Evolutionary conservation across 2,329 filamentous ascomycete species (phyloP).

Genomic region (Ophiostoma australiae): DNA sequence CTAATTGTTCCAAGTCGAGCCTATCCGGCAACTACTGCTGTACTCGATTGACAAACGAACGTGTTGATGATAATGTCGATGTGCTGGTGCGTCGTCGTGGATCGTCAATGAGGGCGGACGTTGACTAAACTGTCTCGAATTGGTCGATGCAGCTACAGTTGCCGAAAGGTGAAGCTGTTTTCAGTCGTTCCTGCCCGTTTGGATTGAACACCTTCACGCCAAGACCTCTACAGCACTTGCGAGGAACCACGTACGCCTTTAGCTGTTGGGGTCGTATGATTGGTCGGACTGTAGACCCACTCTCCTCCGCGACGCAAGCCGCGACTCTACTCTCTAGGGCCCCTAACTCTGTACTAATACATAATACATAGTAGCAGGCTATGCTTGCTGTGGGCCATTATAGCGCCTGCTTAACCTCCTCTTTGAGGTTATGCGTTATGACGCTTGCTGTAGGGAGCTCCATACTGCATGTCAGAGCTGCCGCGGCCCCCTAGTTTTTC

Average conservation of each 20-base stretch:
- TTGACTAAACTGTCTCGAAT: constrained; percentile 2
- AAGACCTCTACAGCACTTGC: constrained; percentile 7
- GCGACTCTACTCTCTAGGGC: neutral
- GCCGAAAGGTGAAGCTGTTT: constrained; percentile 21
- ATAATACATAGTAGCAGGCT: neutral
- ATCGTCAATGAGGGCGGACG: neutral
- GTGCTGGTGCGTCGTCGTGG: neutral
- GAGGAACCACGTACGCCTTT: constrained; percentile 28
- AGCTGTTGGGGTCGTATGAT: constrained; percentile 20
- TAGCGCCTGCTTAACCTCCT: neutral
- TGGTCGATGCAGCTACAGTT: constrained; percentile 17
- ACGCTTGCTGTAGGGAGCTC: neutral
- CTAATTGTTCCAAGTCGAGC: neutral
- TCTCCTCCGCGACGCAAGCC: constrained; percentile 4
- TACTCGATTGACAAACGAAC: neutral
- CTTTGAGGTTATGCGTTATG: neutral
- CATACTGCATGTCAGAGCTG: neutral
- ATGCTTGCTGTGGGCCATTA: neutral
- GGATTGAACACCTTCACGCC: constrained; percentile 17
- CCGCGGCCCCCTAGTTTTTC: constrained; percentile 24
- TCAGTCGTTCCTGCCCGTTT: constrained; percentile 7
- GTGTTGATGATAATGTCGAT: neutral
- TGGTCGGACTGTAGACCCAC: constrained; percentile 17
- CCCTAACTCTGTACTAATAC: neutral
- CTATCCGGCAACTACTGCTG: neutral